Conservation (phyloP, 768 basidiomycete species). For the Leccinum barrowsii region DNA sequence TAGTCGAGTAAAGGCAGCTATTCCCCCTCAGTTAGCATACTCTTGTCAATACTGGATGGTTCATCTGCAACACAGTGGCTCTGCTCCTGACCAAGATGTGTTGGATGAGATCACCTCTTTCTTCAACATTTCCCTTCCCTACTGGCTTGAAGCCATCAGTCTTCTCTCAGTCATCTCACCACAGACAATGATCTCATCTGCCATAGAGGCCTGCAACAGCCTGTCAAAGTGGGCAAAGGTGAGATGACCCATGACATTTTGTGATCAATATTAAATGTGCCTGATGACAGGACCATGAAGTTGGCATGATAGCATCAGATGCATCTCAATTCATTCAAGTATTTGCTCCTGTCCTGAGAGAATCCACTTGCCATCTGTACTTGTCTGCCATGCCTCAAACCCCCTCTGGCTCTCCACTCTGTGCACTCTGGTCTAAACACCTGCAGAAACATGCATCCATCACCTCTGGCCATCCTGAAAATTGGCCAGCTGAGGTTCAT, state of each 20-base stretch:
- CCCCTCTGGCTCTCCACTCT: too few species aligned
- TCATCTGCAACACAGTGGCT: background rate
- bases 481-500: background rate
- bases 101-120: slow-evolving; percentile 4
- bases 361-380: too few species aligned
- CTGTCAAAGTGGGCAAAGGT: background rate
- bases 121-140: slow-evolving; percentile 26
- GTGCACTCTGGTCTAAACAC: too few species aligned
- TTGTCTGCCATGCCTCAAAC: too few species aligned
- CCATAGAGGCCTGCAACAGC: background rate
- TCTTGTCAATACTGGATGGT: background rate
- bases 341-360: too few species aligned
- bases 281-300: background rate
- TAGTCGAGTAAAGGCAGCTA: background rate
- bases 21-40: background rate
- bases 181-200: background rate
- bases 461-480: too few species aligned
- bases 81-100: background rate
- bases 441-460: too few species aligned
- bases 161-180: slow-evolving; percentile 6
- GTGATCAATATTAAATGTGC: too few species aligned
- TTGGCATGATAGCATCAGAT: background rate
- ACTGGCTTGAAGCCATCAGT: slow-evolving; percentile 39
- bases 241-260: background rate
- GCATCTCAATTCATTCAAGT: too few species aligned